phyloP scores from a whole-genome alignment of 1,139 yeast genomes.

The Kluyveromyces sp. region DNA sequence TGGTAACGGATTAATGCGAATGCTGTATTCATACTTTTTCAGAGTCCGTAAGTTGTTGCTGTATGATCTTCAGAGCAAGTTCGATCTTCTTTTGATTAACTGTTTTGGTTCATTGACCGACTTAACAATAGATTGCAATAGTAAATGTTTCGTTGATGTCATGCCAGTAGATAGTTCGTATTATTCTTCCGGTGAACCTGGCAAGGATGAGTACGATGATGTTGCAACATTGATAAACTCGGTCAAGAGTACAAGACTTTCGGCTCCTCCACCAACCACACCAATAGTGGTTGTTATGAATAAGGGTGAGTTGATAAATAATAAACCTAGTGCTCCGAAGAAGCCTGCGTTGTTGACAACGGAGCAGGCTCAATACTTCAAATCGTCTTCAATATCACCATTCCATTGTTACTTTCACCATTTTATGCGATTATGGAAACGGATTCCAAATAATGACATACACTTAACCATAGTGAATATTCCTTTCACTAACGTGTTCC shows the following conservation, averaged over 20 bases:
- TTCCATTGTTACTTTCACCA: slow-evolving; percentile 30
- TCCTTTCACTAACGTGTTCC: slow-evolving; percentile 31
- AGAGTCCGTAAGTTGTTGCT: slow-evolving; percentile 36
- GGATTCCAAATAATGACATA: slow-evolving; percentile 26
- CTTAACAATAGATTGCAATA: slow-evolving; percentile 41
- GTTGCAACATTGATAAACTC: slow-evolving; percentile 25
- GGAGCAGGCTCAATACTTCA: slow-evolving; percentile 23
- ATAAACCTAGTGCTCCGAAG: slow-evolving; percentile 14
- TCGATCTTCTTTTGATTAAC: slow-evolving; percentile 46
- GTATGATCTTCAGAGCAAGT: slow-evolving; percentile 35
- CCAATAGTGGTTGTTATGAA: slow-evolving; percentile 26
- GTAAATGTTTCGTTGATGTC: slow-evolving; percentile 39
- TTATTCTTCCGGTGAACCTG: slow-evolving; percentile 14
- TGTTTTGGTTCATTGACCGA: slow-evolving; percentile 36
- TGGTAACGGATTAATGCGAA: slow-evolving; percentile 32
- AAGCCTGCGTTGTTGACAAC: slow-evolving; percentile 24
- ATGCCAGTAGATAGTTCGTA: slow-evolving; percentile 22
- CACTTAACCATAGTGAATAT: slow-evolving; percentile 28
- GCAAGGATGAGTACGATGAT: slow-evolving; percentile 11
- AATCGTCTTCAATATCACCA: slow-evolving; percentile 20
- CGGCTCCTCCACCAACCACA: slow-evolving; percentile 30
- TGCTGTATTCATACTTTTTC: slow-evolving; percentile 34
- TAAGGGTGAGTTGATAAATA: slow-evolving; percentile 19
- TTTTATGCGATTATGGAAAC: slow-evolving; percentile 27
- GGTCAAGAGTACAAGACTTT: slow-evolving; percentile 15